phyloP scores from a whole-genome alignment of 768 basidiomycete species.

The Lyophyllum semitale region DNA sequence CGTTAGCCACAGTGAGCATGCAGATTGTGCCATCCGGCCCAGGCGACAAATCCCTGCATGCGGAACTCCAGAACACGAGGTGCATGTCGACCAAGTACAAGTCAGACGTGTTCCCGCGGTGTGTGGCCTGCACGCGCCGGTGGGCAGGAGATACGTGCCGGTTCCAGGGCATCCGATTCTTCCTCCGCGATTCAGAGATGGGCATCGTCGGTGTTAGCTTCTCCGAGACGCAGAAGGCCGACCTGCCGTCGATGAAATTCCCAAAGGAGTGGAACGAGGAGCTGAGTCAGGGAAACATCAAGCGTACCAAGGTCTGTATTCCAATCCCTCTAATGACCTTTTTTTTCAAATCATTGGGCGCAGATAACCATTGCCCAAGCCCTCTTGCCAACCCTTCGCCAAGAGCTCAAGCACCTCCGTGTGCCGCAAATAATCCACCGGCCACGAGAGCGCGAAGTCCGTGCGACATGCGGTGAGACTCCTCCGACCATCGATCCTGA shows the following conservation, averaged over 20 bases:
- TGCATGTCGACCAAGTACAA: conserved; percentile 86
- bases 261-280: conserved; percentile 69
- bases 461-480: conserved; percentile 76
- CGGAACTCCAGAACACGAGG: conserved; percentile 75
- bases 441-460: conserved; percentile 78
- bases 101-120: conserved; percentile 72
- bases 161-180: conserved; percentile 82
- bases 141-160: conserved; percentile 90
- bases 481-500: background rate
- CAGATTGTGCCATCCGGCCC: conserved; percentile 32
- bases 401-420: conserved; percentile 64
- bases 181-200: conserved; percentile 62
- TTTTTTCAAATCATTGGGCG: conserved; percentile 10
- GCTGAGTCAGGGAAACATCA: conserved; percentile 50
- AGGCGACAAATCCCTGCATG: conserved; percentile 41
- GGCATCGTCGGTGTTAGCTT: conserved; percentile 71
- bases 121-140: conserved; percentile 81
- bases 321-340: conserved; percentile 1
- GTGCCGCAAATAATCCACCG: conserved; percentile 64
- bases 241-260: conserved; percentile 62
- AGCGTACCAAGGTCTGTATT: conserved; percentile 57
- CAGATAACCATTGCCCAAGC: conserved; percentile 71
- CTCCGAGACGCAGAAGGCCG: conserved; percentile 60
- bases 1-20: conserved; percentile 21
- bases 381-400: conserved; percentile 63